Evolutionary conservation across 2,329 filamentous ascomycete genomes (phyloP).

Genomic region (Xylaria sp.): DNA sequence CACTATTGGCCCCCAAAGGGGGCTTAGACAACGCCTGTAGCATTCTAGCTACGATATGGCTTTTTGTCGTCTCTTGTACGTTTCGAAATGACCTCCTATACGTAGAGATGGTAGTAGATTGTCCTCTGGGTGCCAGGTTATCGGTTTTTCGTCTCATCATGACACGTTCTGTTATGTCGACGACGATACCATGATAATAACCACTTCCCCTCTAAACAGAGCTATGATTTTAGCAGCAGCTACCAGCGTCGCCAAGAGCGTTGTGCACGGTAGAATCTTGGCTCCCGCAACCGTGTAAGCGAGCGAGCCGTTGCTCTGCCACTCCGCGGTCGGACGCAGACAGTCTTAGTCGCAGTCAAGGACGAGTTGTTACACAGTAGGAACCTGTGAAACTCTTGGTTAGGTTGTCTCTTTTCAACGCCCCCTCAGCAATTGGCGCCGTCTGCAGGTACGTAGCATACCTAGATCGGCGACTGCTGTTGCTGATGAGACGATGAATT

Average conservation of each 20-base stretch:
- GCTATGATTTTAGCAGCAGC: background rate
- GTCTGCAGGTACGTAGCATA: background rate
- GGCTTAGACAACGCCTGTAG: conserved; percentile 22
- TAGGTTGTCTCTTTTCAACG: too few relatives aligned
- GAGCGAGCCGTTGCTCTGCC: conserved; percentile 16
- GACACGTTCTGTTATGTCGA: background rate
- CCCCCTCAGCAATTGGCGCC: background rate
- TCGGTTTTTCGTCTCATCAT: background rate
- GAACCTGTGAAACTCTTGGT: too few relatives aligned
- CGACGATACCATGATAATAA: background rate
- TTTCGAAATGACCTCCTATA: conserved; percentile 6
- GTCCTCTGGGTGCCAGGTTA: background rate
- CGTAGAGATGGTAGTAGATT: background rate
- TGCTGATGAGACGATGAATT: conserved; percentile 1
- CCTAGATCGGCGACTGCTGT: conserved; percentile 5
- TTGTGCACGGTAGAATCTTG: conserved; percentile 6
- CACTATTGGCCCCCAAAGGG: conserved; percentile 21
- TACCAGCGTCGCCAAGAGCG: background rate
- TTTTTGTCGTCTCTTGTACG: background rate
- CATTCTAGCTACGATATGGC: background rate
- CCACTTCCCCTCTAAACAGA: background rate
- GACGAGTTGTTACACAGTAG: too few relatives aligned
- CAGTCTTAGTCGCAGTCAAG: background rate
- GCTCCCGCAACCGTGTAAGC: background rate
- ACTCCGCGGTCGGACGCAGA: conserved; percentile 19